Evolutionary conservation across 495 filamentous ascomycete species (phyloP).

Genomic region (Aspergillus indologenus): DNA sequence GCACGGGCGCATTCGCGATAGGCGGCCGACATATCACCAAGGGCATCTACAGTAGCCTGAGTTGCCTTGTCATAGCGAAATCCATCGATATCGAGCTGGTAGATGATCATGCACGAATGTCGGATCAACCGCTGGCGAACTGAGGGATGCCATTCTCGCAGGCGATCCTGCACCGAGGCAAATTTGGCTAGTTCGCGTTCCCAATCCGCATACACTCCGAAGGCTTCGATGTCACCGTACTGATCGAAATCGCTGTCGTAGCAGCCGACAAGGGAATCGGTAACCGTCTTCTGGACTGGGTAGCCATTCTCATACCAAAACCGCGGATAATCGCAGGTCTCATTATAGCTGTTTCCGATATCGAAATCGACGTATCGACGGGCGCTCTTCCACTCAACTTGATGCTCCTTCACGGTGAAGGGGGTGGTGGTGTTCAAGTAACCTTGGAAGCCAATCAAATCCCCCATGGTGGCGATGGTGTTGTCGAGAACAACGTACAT

Average conservation of each 20-base stretch:
- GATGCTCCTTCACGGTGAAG: constrained; percentile 54
- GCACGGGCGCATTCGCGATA: constrained; percentile 52
- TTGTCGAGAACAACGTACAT: constrained; percentile 75
- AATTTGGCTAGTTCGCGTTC: constrained; percentile 67
- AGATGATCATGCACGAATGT: constrained; percentile 66
- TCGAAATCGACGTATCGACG: constrained; percentile 61
- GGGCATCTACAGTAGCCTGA: constrained; percentile 61
- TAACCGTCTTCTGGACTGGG: constrained; percentile 42
- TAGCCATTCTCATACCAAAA: constrained; percentile 65
- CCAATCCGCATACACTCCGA: constrained; percentile 67
- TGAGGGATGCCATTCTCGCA: constrained; percentile 64
- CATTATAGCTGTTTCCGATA: constrained; percentile 54
- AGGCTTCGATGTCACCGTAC: constrained; percentile 66
- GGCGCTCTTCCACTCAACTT: constrained; percentile 53
- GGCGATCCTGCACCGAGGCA: constrained; percentile 69
- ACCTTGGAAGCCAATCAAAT: constrained; percentile 65
- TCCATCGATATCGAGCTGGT: constrained; percentile 61
- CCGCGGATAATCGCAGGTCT: constrained; percentile 58
- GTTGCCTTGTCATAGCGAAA: constrained; percentile 68
- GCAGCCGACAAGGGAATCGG: constrained; percentile 51
- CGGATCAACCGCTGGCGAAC: constrained; percentile 57
- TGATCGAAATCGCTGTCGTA: constrained; percentile 69
- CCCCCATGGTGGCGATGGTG: constrained; percentile 68
- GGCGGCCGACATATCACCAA: constrained; percentile 51
- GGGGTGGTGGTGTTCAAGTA: constrained; percentile 62